Percentiles rank a stretch among this genome's conserved stretches.
phyloP scores from a whole-genome alignment of 1,139 yeast genomes.

The Nadsonia starkeyi-henricii region DNA sequence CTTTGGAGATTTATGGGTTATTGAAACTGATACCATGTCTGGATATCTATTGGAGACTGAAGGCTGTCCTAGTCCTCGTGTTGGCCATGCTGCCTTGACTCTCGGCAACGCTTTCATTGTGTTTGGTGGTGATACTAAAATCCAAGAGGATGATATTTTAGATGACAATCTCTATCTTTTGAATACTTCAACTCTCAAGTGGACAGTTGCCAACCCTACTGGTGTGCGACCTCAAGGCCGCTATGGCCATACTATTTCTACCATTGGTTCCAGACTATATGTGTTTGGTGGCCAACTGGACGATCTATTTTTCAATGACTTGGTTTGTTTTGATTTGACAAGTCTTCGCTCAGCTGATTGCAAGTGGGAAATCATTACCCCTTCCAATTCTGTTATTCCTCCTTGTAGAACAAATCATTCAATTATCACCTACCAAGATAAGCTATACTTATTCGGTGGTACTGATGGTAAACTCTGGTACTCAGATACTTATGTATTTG shows the following conservation, averaged over 20 bases:
- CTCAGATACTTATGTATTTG: slow-evolving; percentile 73
- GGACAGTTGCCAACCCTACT: slow-evolving; percentile 77
- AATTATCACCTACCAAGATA: slow-evolving; percentile 66
- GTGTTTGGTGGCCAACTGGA: slow-evolving; percentile 95
- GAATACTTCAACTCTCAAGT: slow-evolving; percentile 77
- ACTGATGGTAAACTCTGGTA: slow-evolving; percentile 65
- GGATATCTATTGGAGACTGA: slow-evolving; percentile 58
- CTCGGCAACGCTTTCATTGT: slow-evolving; percentile 92
- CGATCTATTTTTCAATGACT: slow-evolving; percentile 71
- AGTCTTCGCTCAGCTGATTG: slow-evolving; percentile 77
- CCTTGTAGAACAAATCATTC: slow-evolving; percentile 91
- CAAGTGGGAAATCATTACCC: slow-evolving; percentile 64
- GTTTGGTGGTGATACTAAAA: slow-evolving; percentile 94
- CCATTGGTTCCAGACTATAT: slow-evolving; percentile 58
- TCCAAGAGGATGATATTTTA: slow-evolving; percentile 57
- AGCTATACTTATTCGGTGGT: slow-evolving; percentile 87
- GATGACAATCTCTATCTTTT: slow-evolving; percentile 84
- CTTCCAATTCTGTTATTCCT: slow-evolving; percentile 33
- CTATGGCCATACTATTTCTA: slow-evolving; percentile 77
- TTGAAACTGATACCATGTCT: slow-evolving; percentile 30
- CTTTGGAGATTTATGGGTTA: slow-evolving; percentile 85
- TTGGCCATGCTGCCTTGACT: slow-evolving; percentile 85
- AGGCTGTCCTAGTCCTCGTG: slow-evolving; percentile 84
- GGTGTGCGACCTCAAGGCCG: slow-evolving; percentile 84
- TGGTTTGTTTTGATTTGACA: slow-evolving; percentile 75